Conservation (phyloP, 495 filamentous ascomycete species). For the Pyrenopolyporus hunteri region DNA sequence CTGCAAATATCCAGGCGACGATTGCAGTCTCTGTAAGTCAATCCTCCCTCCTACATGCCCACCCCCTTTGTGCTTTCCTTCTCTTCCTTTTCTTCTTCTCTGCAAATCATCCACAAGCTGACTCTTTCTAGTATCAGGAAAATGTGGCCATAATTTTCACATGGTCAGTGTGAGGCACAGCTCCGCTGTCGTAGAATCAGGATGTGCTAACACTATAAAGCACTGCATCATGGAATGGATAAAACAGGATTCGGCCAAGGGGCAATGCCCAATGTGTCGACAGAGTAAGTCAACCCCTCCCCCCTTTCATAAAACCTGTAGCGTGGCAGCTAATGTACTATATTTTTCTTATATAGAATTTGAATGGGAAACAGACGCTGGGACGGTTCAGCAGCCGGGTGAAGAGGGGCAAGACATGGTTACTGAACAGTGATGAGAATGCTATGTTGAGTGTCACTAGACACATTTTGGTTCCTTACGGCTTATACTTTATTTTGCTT, state of each 20-base stretch:
- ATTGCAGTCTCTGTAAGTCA: constrained; percentile 83
- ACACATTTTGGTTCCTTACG: background rate
- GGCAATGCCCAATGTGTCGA: constrained; percentile 96
- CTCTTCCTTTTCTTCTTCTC: too few species aligned
- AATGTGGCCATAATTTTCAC: constrained; percentile 96
- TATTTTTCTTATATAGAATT: constrained; percentile 66
- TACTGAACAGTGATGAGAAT: constrained; percentile 25
- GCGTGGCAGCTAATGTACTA: constrained; percentile 28
- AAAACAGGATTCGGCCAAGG: constrained; percentile 89
- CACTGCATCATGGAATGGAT: constrained; percentile 98
- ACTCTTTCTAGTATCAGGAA: constrained; percentile 77
- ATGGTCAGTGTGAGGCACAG: constrained; percentile 65
- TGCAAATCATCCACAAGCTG: too few species aligned
- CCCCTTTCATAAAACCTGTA: background rate
- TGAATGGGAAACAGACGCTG: constrained; percentile 59
- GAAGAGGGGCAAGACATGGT: constrained; percentile 29
- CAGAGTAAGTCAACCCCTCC: constrained; percentile 68
- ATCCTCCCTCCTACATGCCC: background rate
- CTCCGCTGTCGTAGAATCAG: background rate
- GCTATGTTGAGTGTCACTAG: background rate
- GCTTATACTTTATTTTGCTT: background rate
- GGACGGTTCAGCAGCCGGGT: constrained; percentile 17
- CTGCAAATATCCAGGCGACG: constrained; percentile 97
- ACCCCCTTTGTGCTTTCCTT: constrained; percentile 1
- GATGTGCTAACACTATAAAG: constrained; percentile 52